Conservation (phyloP, 352 stramenopile genomes). For the Globisporangium nagaii region DNA sequence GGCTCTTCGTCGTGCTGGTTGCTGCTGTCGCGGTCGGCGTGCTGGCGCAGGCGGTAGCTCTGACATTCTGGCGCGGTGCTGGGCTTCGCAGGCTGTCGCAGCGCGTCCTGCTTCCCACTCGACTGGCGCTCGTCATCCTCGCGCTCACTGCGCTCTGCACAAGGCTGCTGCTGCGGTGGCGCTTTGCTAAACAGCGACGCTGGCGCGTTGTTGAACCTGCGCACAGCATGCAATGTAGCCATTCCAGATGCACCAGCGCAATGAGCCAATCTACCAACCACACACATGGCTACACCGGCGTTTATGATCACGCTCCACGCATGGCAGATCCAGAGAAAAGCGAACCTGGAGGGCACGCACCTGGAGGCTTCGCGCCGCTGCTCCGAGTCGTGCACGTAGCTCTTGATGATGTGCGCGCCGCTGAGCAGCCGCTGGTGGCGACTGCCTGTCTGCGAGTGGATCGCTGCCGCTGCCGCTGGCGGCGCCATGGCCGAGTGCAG, state of each 20-base stretch:
- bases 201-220: conserved; percentile 17
- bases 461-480: not conserved
- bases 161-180: conserved; percentile 5
- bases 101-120: not conserved
- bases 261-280: not conserved
- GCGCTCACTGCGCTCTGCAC: not conserved
- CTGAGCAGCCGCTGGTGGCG: conserved; percentile 16
- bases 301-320: too few relatives aligned
- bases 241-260: conserved; percentile 4
- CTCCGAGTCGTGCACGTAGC: conserved; percentile 41
- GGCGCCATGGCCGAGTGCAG: not conserved
- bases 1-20: conserved; percentile 12
- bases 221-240: conserved; percentile 5
- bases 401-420: conserved; percentile 37
- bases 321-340: too few relatives aligned
- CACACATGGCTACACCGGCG: not conserved
- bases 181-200: conserved; percentile 7
- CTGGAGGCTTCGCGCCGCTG: conserved; percentile 25
- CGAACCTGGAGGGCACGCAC: too few relatives aligned
- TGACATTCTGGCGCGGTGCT: not conserved
- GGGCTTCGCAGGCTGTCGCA: conserved; percentile 3
- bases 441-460: not conserved
- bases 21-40: not conserved
- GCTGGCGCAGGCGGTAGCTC: conserved; percentile 1
- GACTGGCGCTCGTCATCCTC: not conserved